Evolutionary conservation across 2,329 filamentous ascomycete genomes (phyloP), one percentile per base, ranked within the genome.

Genomic region (Alternaria postmessia): DNA sequence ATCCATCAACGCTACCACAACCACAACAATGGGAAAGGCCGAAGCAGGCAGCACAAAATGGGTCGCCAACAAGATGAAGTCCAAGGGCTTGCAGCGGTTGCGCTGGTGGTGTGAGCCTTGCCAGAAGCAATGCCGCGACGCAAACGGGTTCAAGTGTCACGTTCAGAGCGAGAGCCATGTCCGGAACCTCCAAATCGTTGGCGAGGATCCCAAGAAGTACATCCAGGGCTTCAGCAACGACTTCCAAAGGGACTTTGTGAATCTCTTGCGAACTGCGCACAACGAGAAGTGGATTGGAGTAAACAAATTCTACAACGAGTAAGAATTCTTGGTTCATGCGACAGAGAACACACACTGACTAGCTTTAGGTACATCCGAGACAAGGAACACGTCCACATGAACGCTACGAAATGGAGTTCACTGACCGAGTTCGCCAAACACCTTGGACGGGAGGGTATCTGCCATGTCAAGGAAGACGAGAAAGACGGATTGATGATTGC

Each of bases 301-400:
- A 52, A 99, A 99, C 74, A 89, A 92, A 63, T 98, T 98, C 78
- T 99, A 99, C 80, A 93, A 98, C 76, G 90, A 94, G 74, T 95
- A 24, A 16, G 39, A 26, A 26, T 26, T 26, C 24, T 26, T 7
- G 6, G 24, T 7, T 26, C 36, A 14, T 20, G 20, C 39, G 14
- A 7, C 39, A 24, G 39, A 42, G 39, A 24, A 24, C 12, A 24
- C 39, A 24, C 11, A 3, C 39, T 42, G 39, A 42, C 39, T 42
- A 3, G 3, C 39, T 7, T 24, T 42, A 42, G 39, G 20, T 42
- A 49, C 8, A 49, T 49, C 8, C 46, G 46, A 26, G 46, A 49
- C 46, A 49, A 49, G 32, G 46, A 49, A 8, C 46, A 49, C 14
- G 46, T 49, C 12, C 46, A 49, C 3, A 49, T 98, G 91, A 97